Conservation (phyloP, 805 yeast species). For the Zygosaccharomyces siamensis region DNA sequence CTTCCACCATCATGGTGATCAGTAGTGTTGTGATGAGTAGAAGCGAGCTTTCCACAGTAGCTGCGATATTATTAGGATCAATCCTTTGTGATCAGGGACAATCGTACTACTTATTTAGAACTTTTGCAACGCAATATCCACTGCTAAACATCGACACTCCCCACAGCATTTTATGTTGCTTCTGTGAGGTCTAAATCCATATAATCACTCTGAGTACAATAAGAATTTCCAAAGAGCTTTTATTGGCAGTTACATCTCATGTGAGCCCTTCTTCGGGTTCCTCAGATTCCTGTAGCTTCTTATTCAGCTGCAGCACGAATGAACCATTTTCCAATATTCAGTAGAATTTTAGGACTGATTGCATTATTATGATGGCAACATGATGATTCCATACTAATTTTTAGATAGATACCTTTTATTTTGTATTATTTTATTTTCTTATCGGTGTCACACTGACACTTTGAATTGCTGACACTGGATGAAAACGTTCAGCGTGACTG, state of each 20-base stretch:
- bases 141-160: not conserved
- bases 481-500: slow-evolving; percentile 3
- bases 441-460: slow-evolving; percentile 2
- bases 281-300: not conserved
- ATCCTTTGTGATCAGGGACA: no score
- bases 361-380: not conserved
- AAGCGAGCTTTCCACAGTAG: not conserved
- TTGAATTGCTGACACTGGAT: not conserved
- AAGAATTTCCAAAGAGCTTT: not conserved
- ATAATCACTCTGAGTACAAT: not conserved
- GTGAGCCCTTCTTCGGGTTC: not conserved
- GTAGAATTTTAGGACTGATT: not conserved
- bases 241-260: slow-evolving; percentile 1
- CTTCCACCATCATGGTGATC: not conserved
- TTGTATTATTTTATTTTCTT: not conserved
- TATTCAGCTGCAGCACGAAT: not conserved
- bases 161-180: not conserved
- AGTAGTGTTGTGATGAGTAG: not conserved
- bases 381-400: not conserved
- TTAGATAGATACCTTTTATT: not conserved
- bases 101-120: no score
- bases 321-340: not conserved
- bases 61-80: not conserved
- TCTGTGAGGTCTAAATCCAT: not conserved
- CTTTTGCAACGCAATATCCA: not conserved